Evolutionary conservation across 768 basidiomycete species (phyloP).

Genomic region (Chalciporus chontae): DNA sequence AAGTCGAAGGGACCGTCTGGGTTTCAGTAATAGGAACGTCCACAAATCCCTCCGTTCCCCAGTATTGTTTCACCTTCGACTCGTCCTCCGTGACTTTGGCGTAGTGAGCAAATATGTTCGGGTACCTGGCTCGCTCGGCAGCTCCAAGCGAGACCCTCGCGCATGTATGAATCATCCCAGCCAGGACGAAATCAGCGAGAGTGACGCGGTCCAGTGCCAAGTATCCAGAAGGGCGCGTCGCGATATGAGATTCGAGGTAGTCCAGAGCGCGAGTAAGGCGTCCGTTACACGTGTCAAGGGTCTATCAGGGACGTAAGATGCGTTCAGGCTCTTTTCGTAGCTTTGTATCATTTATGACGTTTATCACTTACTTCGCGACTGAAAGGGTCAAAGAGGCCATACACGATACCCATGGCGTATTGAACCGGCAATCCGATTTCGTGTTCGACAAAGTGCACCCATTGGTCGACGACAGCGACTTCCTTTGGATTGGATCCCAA

Average conservation of each 20-base stretch:
- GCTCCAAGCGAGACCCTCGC: conserved; percentile 7
- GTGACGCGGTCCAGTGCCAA: conserved; percentile 12
- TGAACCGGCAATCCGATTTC: not conserved
- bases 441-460: conserved; percentile 14
- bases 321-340: not conserved
- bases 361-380: not conserved
- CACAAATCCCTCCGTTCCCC: conserved; percentile 8
- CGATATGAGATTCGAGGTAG: conserved; percentile 17
- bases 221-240: conserved; percentile 6
- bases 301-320: not conserved
- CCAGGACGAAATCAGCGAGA: conserved; percentile 19
- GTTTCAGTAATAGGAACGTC: not conserved
- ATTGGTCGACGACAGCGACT: conserved; percentile 9
- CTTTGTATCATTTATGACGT: too few relatives aligned
- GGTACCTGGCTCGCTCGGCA: conserved; percentile 13
- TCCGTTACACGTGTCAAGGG: not conserved
- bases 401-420: too few relatives aligned
- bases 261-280: not conserved
- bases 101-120: conserved; percentile 16
- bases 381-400: too few relatives aligned
- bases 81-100: conserved; percentile 17
- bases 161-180: conserved; percentile 2
- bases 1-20: too few relatives aligned
- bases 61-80: conserved; percentile 9
- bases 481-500: conserved; percentile 13